phyloP scores from a whole-genome alignment of 352 stramenopile species.

The Phytophthora brassicae region DNA sequence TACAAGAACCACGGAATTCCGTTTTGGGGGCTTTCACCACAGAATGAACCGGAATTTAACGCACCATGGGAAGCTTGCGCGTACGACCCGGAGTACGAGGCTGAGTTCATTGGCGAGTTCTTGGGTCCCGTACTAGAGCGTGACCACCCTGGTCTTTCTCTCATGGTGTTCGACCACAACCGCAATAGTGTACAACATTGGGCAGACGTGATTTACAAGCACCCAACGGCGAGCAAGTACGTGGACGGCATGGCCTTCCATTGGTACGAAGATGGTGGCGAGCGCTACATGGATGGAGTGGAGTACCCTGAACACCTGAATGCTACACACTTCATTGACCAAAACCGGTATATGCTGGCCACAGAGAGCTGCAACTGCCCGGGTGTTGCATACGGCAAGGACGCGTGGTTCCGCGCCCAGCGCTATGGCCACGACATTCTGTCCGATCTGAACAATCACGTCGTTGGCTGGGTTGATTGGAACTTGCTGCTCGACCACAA shows the following conservation, averaged over 20 bases:
- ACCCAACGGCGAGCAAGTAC: slow-evolving; percentile 65
- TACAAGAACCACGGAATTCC: slow-evolving; percentile 84
- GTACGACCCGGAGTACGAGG: slow-evolving; percentile 57
- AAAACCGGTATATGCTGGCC: slow-evolving; percentile 62
- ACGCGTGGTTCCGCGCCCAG: slow-evolving; percentile 84
- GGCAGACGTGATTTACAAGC: slow-evolving; percentile 70
- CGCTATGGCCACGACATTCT: slow-evolving; percentile 90
- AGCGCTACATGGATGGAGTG: slow-evolving; percentile 71
- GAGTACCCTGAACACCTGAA: slow-evolving; percentile 74
- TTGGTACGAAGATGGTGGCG: slow-evolving; percentile 70
- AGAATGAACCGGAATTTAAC: slow-evolving; percentile 89
- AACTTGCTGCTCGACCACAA: slow-evolving; percentile 89
- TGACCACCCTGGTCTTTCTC: slow-evolving; percentile 88
- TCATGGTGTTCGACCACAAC: slow-evolving; percentile 94
- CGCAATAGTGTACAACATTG: slow-evolving; percentile 73
- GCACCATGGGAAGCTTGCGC: slow-evolving; percentile 75
- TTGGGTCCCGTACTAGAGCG: slow-evolving; percentile 79
- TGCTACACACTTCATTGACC: slow-evolving; percentile 69
- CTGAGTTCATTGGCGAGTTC: slow-evolving; percentile 82
- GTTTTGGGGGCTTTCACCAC: slow-evolving; percentile 89
- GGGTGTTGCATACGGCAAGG: slow-evolving; percentile 50
- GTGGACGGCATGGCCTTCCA: slow-evolving; percentile 92
- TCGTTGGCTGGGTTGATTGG: slow-evolving; percentile 91
- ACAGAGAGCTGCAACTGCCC: slow-evolving; percentile 82
- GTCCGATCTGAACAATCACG: slow-evolving; percentile 86